Evolutionary conservation across 139 green algal species (phyloP).

Genomic region (Chara braunii): DNA sequence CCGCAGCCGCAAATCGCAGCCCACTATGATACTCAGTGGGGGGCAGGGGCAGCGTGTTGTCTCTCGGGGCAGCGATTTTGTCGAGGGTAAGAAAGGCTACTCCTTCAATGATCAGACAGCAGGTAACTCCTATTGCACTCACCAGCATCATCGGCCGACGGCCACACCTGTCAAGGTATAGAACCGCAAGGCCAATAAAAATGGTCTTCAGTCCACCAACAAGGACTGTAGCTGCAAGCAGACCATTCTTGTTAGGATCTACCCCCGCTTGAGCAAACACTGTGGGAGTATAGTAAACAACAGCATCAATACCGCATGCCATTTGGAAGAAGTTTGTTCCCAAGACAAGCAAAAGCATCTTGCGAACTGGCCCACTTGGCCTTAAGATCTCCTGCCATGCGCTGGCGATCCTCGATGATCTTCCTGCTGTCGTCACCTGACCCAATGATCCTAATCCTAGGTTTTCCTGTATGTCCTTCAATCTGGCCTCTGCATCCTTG

Average conservation of each 20-base stretch:
- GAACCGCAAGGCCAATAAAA: constrained; percentile 19
- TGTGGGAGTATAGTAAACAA: constrained; percentile 42
- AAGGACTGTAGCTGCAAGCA: constrained; percentile 26
- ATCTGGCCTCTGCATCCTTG: constrained; percentile 3
- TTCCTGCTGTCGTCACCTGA: constrained; percentile 2
- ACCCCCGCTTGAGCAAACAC: constrained; percentile 29
- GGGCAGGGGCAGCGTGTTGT: neutral
- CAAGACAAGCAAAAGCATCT: constrained; percentile 30
- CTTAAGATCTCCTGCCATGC: constrained; percentile 23
- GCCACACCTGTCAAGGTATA: constrained; percentile 28
- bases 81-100: constrained; percentile 18
- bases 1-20: neutral
- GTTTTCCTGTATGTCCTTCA: constrained; percentile 30
- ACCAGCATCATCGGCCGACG: constrained; percentile 25
- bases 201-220: constrained; percentile 32
- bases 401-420: neutral
- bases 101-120: constrained; percentile 7
- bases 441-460: neutral
- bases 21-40: constrained; percentile 1
- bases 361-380: constrained; percentile 13
- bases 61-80: neutral
- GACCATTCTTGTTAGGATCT: neutral
- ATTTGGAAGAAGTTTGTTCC: constrained; percentile 43
- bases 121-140: constrained; percentile 16
- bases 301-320: constrained; percentile 31